Evolutionary conservation across 2,329 filamentous ascomycete genomes (phyloP).

Genomic region (Penicillium crustosum): DNA sequence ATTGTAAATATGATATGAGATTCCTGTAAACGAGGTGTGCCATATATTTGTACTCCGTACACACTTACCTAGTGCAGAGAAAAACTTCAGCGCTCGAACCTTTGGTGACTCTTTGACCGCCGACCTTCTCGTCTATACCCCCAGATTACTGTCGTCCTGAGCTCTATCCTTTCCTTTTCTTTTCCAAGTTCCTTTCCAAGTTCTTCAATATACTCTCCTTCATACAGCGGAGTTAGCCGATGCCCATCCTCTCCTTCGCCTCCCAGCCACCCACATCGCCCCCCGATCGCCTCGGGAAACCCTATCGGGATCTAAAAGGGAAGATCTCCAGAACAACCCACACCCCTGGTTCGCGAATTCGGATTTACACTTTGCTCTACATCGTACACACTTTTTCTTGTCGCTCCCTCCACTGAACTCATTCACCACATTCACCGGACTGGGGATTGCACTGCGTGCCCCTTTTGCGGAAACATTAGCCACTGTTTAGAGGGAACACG

Average conservation of each 20-base stretch:
- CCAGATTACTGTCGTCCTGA: background rate
- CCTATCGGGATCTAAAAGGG: background rate
- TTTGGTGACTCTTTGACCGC: slow-evolving; percentile 1
- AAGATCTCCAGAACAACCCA: background rate
- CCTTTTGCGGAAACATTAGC: slow-evolving; percentile 13
- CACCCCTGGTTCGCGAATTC: slow-evolving; percentile 7
- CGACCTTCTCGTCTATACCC: background rate
- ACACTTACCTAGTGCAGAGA: background rate
- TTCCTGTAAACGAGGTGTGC: too few species aligned
- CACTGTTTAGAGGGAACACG: slow-evolving; percentile 11
- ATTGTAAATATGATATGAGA: background rate
- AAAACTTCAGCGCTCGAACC: background rate
- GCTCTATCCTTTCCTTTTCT: background rate
- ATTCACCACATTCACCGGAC: background rate
- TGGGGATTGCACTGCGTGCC: background rate
- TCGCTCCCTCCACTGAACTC: background rate
- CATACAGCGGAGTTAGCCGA: background rate
- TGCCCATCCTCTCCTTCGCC: background rate
- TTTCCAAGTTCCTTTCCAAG: background rate
- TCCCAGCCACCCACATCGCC: slow-evolving; percentile 1
- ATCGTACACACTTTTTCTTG: background rate
- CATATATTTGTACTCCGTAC: background rate
- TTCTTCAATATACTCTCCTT: background rate
- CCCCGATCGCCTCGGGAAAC: slow-evolving; percentile 5
- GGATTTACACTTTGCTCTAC: background rate